Evolutionary conservation across 2,329 filamentous ascomycete genomes (phyloP).

Genomic region (Thielaviopsis musarum): DNA sequence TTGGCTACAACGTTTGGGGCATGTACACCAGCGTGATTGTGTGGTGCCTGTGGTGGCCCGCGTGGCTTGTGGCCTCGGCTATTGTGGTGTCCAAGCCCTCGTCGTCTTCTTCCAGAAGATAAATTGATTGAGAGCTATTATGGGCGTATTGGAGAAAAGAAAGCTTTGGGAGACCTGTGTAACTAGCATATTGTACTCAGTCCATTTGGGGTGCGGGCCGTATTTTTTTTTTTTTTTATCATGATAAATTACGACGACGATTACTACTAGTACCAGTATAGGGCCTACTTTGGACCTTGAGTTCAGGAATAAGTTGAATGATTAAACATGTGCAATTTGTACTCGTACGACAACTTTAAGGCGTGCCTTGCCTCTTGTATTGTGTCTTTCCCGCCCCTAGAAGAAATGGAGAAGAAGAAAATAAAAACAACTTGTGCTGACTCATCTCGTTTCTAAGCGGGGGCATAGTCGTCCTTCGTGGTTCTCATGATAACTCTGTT

Average conservation of each 20-base stretch:
- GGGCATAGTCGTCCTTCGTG: slow-evolving; percentile 2
- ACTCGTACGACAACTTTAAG: not conserved
- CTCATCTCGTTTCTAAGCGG: no score
- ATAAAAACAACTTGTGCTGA: not conserved
- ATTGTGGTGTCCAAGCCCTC: slow-evolving; percentile 25
- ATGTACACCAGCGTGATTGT: slow-evolving; percentile 78
- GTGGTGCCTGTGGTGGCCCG: slow-evolving; percentile 95
- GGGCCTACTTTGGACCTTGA: not conserved
- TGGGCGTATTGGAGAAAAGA: not conserved
- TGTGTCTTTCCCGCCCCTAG: not conserved
- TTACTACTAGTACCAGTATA: not conserved
- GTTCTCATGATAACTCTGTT: not conserved
- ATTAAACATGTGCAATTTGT: not conserved
- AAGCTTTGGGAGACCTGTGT: not conserved
- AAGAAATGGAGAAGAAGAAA: not conserved
- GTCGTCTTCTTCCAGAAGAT: slow-evolving; percentile 18
- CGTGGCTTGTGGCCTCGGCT: slow-evolving; percentile 55
- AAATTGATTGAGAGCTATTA: not conserved
- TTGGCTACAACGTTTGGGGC: slow-evolving; percentile 79
- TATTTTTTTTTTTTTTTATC: not conserved
- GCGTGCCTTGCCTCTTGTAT: not conserved
- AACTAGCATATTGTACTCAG: not conserved
- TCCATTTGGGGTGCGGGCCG: not conserved
- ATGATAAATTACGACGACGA: not conserved
- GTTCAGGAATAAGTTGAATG: not conserved